Evolutionary conservation across 768 basidiomycete species (phyloP), one percentile per base, ranked within the genome.

Genomic region (Cubamyces sp.): DNA sequence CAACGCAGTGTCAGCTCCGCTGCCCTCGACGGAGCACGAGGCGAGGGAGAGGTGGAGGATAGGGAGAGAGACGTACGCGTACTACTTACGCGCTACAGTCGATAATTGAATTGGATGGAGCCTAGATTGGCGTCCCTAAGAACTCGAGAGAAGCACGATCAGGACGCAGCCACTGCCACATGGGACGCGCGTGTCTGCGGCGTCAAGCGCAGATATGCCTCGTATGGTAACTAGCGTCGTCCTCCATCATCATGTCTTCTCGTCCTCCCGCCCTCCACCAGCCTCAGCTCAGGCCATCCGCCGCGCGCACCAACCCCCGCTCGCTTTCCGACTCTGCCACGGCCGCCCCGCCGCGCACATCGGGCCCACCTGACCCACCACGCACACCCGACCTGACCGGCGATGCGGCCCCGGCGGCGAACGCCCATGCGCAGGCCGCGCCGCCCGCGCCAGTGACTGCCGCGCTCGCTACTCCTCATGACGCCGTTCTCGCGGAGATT

Each of bases 401-500:
- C 49, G 49, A 25, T 40, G 2, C 57, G 25, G 30, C 15, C 15
- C 39, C 34, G 34, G 34, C 34, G 34, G 34, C 34, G 34, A 34
- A 26, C 30, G 39, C 54, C 3, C 23, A 40, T 21, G 6, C 47
- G 28, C 49, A 18, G 14, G 42, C 15, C 54, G 61, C 40, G 39
- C 67, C 69, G n/a, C n/a, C n/a, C 64, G 55, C 25, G 39, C 67
- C 69, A 3, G 65, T 73, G 23, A 72, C 71, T 14, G 61, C 74
- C 12, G 67, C 73, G 0, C 61, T 80, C 64, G 74, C 75, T 28
- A 87, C 87, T 1, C 86, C 86, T 30, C 88, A 90, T 67, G 88
- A 90, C 72, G 79, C 78, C 21, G 73, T 86, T 52, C 72, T 90
- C n/a, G 80, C 83, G 30, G 82, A 82, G 56, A 75, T 87, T 39